These are phyloP conservation scores for Fomitopsis betulina DNA, from an alignment of 1,284 basidiomycete genomes.

Conservation along the genomic window DNA sequence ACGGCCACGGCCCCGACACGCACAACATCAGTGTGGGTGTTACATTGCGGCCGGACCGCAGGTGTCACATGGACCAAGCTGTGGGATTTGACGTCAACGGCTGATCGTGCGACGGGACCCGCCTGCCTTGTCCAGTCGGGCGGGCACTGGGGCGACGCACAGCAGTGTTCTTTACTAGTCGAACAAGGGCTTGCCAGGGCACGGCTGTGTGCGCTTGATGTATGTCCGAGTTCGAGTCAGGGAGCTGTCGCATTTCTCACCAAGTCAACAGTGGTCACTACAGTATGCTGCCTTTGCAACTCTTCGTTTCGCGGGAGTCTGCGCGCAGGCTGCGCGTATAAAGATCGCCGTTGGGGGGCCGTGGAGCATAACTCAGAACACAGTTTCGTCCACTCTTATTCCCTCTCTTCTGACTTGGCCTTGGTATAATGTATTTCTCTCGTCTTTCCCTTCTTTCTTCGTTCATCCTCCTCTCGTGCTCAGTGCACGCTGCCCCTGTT, in stretches of 20 bases:
- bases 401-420: background rate
- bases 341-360: background rate
- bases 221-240: background rate
- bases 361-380: background rate
- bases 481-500: background rate
- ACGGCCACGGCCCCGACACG: background rate
- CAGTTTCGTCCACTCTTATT: background rate
- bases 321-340: background rate
- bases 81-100: background rate
- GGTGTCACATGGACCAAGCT: background rate
- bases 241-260: background rate
- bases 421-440: background rate
- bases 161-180: background rate
- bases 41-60: background rate
- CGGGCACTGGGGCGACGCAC: background rate
- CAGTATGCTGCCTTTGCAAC: background rate
- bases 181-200: background rate
- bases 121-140: background rate
- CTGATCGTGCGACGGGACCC: background rate
- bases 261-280: background rate
- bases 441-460: background rate
- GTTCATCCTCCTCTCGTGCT: background rate
- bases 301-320: background rate
- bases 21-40: background rate
- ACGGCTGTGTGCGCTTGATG: background rate